Evolutionary conservation across 176 grass and related monocot genomes (phyloP), one percentile per base, ranked within the genome.

Genomic region (Stipa capillata): DNA sequence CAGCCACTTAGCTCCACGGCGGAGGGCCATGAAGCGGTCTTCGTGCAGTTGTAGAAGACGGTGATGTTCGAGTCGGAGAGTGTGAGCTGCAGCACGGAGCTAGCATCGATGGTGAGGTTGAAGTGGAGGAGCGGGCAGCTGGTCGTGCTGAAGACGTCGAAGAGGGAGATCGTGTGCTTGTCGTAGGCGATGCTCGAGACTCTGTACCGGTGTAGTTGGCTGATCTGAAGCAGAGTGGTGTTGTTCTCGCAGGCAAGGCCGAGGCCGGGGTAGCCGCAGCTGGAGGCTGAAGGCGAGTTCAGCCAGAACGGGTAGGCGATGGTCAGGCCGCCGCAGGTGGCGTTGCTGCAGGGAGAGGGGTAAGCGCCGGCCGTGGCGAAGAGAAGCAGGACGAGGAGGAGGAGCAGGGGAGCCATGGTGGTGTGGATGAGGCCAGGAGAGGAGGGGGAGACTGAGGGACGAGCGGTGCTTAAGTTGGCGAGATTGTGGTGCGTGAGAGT

Each of bases 231-330:
- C 14, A 90, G 73, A 0, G 20, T 78, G 11, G 51, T 4, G 20
- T 80, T 28, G 31, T 12, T 0, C 12, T 86, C 9, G 91, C 94
- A 97, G 58, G 52, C 6, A 2, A 97, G 86, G 57, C 20, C 43
- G 53, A 97, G 72, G 41, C 76, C 84, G 0, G 42, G 73, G 82
- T 89, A 91, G 50, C 86, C 78, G 15, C 88, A 91, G 32, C 2
- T 24, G 25, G 49, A 0, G 1, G 8, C 0, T 0, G 80, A 35
- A 0, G 60, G 27, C 16, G 34, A 25, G 53, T 65, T 10, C 20
- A 90, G 63, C 53, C 49, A 81, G 84, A 97, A 91, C 8, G 94
- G 94, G 71, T 93, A 97, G 20, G 47, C 0, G 62, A 93, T 44
- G 53, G 20, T n/a, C 18, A 62, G 3, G 5, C 24, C 13, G 33